Evolutionary conservation across 2,329 filamentous ascomycete species (phyloP), one percentile per base, ranked within the genome.

Genomic region (Dactylellina parvicollis): DNA sequence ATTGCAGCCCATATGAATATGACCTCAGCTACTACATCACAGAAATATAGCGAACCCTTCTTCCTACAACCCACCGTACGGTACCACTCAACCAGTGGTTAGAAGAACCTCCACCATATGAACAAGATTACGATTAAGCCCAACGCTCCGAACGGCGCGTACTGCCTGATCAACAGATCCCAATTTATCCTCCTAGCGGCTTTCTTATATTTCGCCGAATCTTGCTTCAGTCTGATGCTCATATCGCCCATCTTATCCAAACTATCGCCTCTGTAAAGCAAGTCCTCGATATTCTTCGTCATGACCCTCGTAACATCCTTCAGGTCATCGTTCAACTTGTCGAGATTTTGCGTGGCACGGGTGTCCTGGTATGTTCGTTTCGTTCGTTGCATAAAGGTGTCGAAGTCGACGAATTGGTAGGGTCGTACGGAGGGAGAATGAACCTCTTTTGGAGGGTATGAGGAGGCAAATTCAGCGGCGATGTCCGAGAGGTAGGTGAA

Each of bases 281-380:
- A 83, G 81, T 99, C 95, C 84, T 99, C 95, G 77, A 99, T 98
- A 81, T 99, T 99, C 87, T 98, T 98, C 64, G 93, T 98, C 96
- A 99, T 99, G 79, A 99, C 93, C 83, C 97, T 93, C 0, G 95
- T 98, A 62, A 99, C 96, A 82, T 98, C 95, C 81, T 93, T 90
- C 76, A 99, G 87, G 85, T 99, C 96, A 80, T 97, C 92, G 80
- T 99, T 98, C 76, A 99, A 85, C 82, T 94, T 92, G 82, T 96
- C 92, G 67, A 99, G 87, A 82, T 98, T 98, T 82, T 93, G 91
- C 12, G 91, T 88, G 14, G 95, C 95, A 76, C 95, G 89, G 61
- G 90, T 88, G 81, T 99, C 95, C 78, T 95, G 91, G 82, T 99
- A 99, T 26, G 93, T 92, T 78, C 92, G 90, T 83, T 94, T 95